Conservation (phyloP, 108 stramenopile species). For the Skeletonema menzelii region DNA sequence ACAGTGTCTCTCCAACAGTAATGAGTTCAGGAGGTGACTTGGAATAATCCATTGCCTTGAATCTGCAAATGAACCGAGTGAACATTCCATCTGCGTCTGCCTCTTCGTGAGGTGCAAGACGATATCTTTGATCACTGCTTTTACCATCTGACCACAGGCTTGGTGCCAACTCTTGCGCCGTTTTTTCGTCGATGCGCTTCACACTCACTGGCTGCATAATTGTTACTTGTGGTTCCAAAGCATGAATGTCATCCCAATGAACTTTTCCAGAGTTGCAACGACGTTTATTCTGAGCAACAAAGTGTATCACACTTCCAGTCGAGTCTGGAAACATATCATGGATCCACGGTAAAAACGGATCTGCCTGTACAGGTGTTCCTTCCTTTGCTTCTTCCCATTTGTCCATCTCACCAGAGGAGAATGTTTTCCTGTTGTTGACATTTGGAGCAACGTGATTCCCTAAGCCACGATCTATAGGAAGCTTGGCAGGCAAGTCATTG, state of each 20-base stretch:
- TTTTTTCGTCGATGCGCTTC: conserved; percentile 18
- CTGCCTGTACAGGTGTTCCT: conserved; percentile 43
- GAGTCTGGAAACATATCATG: conserved; percentile 42
- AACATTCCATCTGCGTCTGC: conserved; percentile 37
- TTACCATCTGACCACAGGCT: conserved; percentile 8
- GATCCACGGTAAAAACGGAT: conserved; percentile 49
- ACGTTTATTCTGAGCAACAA: conserved; percentile 44
- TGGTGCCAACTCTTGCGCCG: neutral
- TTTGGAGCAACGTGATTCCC: conserved; percentile 51
- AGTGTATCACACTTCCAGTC: conserved; percentile 30
- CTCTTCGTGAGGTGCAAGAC: conserved; percentile 38
- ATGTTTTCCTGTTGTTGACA: conserved; percentile 42
- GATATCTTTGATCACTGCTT: conserved; percentile 21
- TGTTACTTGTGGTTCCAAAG: conserved; percentile 40
- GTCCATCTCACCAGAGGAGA: conserved; percentile 38
- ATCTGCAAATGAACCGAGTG: conserved; percentile 47
- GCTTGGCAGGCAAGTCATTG: conserved; percentile 60
- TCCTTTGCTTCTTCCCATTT: conserved; percentile 53
- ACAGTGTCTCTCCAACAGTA: conserved; percentile 45
- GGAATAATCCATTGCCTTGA: conserved; percentile 23
- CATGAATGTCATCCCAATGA: conserved; percentile 32
- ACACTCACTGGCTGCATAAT: conserved; percentile 48
- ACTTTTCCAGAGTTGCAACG: conserved; percentile 51
- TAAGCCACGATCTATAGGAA: conserved; percentile 66
- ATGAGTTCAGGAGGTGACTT: conserved; percentile 5